phyloP scores from a whole-genome alignment of 148 eudicot genomes.

The Fagopyrum tataricum region DNA sequence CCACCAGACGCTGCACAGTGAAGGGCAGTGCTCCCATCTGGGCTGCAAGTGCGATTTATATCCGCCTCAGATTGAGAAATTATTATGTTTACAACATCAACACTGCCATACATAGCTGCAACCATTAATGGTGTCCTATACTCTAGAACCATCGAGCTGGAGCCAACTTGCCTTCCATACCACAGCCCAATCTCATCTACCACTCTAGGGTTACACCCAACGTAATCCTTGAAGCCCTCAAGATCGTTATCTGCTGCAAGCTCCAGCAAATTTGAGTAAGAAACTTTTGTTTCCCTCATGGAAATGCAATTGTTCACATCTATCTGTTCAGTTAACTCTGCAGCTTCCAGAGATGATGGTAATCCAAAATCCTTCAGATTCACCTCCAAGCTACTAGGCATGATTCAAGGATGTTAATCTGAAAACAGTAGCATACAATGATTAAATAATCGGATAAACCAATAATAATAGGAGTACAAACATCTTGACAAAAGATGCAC shows the following conservation, averaged over 20 bases:
- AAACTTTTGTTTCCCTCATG: conserved; percentile 19
- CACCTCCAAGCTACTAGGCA: conserved; percentile 5
- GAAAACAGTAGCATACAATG: background rate
- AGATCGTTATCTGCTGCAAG: conserved; percentile 41
- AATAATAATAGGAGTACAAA: background rate
- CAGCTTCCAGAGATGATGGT: conserved; percentile 14
- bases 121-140: conserved; percentile 43
- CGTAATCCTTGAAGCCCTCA: conserved; percentile 28
- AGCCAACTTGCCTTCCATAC: conserved; percentile 40
- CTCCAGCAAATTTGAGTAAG: conserved; percentile 39
- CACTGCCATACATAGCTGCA: conserved; percentile 36
- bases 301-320: conserved; percentile 21
- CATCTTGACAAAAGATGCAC: background rate
- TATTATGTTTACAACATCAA: conserved; percentile 36
- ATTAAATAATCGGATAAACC: background rate
- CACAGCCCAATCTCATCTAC: conserved; percentile 44
- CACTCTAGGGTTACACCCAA: conserved; percentile 23
- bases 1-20: conserved; percentile 50
- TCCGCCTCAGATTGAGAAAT: conserved; percentile 33
- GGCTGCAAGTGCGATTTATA: conserved; percentile 32
- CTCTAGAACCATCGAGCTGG: conserved; percentile 38
- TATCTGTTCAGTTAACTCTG: conserved; percentile 14
- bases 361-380: conserved; percentile 8
- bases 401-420: conserved; percentile 3
- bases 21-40: conserved; percentile 43